Evolutionary conservation across 768 basidiomycete genomes (phyloP).

Genomic region (Suillus americanus): DNA sequence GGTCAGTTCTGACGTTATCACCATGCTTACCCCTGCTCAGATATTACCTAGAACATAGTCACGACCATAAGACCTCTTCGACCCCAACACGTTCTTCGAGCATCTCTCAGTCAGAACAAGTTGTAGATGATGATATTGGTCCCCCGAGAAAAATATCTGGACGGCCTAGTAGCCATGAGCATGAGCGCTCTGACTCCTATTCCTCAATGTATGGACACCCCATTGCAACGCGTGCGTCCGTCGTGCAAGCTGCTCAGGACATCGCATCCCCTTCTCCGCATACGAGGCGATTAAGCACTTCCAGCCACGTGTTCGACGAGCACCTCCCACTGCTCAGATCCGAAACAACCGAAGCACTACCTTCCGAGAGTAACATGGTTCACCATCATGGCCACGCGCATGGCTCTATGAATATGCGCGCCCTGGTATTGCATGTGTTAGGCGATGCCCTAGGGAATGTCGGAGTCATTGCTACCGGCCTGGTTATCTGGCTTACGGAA

Average conservation of each 20-base stretch:
- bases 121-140: slow-evolving; percentile 21
- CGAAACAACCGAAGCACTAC: slow-evolving; percentile 11
- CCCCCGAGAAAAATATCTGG: slow-evolving; percentile 31
- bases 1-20: slow-evolving; percentile 47
- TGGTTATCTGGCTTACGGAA: slow-evolving; percentile 88
- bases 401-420: slow-evolving; percentile 96
- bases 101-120: slow-evolving; percentile 20
- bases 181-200: slow-evolving; percentile 43
- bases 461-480: slow-evolving; percentile 93
- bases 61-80: slow-evolving; percentile 41
- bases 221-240: slow-evolving; percentile 66
- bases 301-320: slow-evolving; percentile 31
- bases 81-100: slow-evolving; percentile 41
- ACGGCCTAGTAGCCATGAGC: slow-evolving; percentile 21
- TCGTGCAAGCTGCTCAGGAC: slow-evolving; percentile 83
- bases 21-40: slow-evolving; percentile 10
- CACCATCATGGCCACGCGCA: slow-evolving; percentile 42
- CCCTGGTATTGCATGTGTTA: slow-evolving; percentile 89
- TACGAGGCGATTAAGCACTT: slow-evolving; percentile 4
- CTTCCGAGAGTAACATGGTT: slow-evolving; percentile 15
- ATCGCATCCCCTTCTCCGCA: slow-evolving; percentile 45
- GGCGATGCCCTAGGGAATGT: slow-evolving; percentile 98
- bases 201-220: slow-evolving; percentile 75
- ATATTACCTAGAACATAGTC: slow-evolving; percentile 54
- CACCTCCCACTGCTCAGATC: slow-evolving; percentile 44